These are phyloP conservation scores for Debaryomyces fabryi DNA, from an alignment of 1,139 yeast genomes.

Conservation along the genomic window DNA sequence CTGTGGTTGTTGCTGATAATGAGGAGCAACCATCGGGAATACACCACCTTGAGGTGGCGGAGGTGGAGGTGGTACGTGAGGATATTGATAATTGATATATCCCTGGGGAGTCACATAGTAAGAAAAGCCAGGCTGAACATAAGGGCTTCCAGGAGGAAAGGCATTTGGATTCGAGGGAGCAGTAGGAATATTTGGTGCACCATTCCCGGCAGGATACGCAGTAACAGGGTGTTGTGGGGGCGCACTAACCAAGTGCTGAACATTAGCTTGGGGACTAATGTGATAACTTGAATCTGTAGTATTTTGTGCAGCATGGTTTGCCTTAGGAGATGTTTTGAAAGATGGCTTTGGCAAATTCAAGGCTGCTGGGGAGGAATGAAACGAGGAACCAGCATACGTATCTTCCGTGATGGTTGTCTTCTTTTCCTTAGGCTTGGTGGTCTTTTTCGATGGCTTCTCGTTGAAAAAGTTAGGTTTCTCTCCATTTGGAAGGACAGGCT, in stretches of 20 bases:
- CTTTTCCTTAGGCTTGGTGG: slow-evolving; percentile 18
- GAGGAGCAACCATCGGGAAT: slow-evolving; percentile 10
- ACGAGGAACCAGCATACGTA: slow-evolving; percentile 60
- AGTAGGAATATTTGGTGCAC: slow-evolving; percentile 5
- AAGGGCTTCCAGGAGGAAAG: slow-evolving; percentile 9
- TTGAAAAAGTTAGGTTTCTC: slow-evolving; percentile 22
- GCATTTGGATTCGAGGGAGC: slow-evolving; percentile 12
- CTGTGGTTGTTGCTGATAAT: slow-evolving; percentile 12
- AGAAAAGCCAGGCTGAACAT: slow-evolving; percentile 31
- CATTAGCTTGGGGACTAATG: background rate
- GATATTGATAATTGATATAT: slow-evolving; percentile 24
- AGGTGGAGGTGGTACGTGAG: slow-evolving; percentile 10
- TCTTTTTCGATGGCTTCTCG: slow-evolving; percentile 17
- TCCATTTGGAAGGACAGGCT: slow-evolving; percentile 21
- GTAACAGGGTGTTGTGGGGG: slow-evolving; percentile 33
- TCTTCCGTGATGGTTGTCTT: slow-evolving; percentile 26
- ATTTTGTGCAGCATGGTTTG: slow-evolving; percentile 9
- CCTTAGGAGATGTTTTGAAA: slow-evolving; percentile 40
- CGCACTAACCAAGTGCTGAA: too few species aligned
- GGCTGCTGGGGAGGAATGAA: slow-evolving; percentile 61
- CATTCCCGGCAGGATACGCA: slow-evolving; percentile 22
- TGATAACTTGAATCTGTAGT: slow-evolving; percentile 3
- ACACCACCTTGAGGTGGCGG: slow-evolving; percentile 11
- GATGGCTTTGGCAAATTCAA: slow-evolving; percentile 59
- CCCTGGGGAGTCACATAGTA: slow-evolving; percentile 38